Conservation (phyloP, 1,139 yeast species). For the Yamadazyma membranifaciens region DNA sequence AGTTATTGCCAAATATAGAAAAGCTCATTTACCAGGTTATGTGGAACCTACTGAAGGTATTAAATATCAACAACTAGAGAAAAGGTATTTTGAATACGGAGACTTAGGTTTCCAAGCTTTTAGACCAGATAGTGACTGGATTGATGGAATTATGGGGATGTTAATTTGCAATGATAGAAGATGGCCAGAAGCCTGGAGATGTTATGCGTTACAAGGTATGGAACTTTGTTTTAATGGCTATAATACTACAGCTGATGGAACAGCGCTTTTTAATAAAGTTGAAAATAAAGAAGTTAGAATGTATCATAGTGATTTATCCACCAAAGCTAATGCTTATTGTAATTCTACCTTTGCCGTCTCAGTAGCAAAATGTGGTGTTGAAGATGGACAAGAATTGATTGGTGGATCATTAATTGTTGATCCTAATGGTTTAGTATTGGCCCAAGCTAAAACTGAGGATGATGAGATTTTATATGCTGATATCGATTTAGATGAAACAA, state of each 20-base stretch:
- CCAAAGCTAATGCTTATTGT: conserved; percentile 29
- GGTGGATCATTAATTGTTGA: conserved; percentile 31
- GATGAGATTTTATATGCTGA: conserved; percentile 29
- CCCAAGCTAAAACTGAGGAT: conserved; percentile 28
- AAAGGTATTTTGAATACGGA: conserved; percentile 31
- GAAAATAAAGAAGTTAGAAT: conserved; percentile 24
- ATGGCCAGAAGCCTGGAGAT: conserved; percentile 40
- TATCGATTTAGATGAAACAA: conserved; percentile 28
- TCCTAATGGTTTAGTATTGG: conserved; percentile 28
- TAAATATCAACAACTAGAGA: conserved; percentile 32
- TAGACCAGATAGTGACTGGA: conserved; percentile 25
- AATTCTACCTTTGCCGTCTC: conserved; percentile 29
- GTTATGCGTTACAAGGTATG: conserved; percentile 29
- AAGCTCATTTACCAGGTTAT: conserved; percentile 32
- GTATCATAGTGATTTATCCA: conserved; percentile 28
- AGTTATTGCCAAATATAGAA: conserved; percentile 20
- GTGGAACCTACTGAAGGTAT: conserved; percentile 23
- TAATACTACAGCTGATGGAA: conserved; percentile 28
- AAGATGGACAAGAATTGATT: conserved; percentile 30
- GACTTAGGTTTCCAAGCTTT: conserved; percentile 27
- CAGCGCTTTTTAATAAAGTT: conserved; percentile 13
- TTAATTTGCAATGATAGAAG: conserved; percentile 36
- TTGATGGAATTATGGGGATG: conserved; percentile 29
- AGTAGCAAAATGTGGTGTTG: conserved; percentile 30
- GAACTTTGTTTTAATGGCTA: conserved; percentile 28